Base-by-base conservation (phyloP, 768 basidiomycete species). In the Glaciozyma martinii region DNA sequence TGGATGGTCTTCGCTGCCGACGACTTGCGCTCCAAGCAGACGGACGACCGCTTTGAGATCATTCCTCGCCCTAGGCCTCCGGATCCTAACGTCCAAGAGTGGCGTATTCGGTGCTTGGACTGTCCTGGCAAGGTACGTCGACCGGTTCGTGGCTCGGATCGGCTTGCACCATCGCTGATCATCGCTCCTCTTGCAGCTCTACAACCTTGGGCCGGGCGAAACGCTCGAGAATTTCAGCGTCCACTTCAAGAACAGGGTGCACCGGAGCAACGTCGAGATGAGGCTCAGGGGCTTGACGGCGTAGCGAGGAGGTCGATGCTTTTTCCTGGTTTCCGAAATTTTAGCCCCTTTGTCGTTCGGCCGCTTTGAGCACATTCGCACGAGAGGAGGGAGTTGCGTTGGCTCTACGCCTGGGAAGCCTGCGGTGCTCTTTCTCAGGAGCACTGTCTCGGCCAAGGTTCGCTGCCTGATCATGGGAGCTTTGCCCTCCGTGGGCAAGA, bases 221-320 rank as follows among this genome's bases (percentile, higher is more conserved):
- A 88, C 89, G 16, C 77, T 97, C 56, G 80, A 82, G 30, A 95
- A 97, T 75, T 98, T 91, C 71, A 88, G 91, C 74, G 87, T 95
- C 16, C 94, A 99, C 78, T 78, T 99, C 61, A 76, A 76, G 68
- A 79, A 79, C 54, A 66, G 75, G 21, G 68, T 65, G n/a, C 78
- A 79, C 65, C 74, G 74, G 13, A 56, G 54, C 3, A 78, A 74
- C 18, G 76, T 76, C 25, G 71, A 68, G 5, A 44, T 42, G 2
- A 49, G 71, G 9, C 29, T 70, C 29, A 59, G 33, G 21, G 58
- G 44, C 3, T 27, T 1, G 49, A 40, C 27, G 49, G 10, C 9
- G 23, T 50, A 50, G 47, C n/a, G 23, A 3, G 12, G 13, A 5
- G n/a, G 4, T 23, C 16, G 4, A 5, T 47, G 46, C 25, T n/a